Base-by-base conservation (phyloP, 1,284 basidiomycete genomes). In the Tilletia indica region DNA sequence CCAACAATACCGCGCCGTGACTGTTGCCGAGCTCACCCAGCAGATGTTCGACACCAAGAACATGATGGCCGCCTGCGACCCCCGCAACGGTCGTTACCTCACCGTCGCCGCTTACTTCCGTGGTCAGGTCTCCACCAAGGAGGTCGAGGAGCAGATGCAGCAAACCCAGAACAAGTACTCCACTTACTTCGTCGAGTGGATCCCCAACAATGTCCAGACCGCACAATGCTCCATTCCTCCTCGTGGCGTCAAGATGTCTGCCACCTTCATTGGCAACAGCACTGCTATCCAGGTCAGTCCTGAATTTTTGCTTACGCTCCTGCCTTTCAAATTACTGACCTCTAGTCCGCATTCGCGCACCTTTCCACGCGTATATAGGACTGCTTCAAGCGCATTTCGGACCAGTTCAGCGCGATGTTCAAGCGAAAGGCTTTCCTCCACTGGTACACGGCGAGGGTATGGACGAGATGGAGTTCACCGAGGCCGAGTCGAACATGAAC, bases 11-110 rank as follows among this genome's bases (percentile, higher is more conserved):
- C 92, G 94, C 77, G 94, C 94, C 47, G 93, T 97, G 82, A 92
- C 93, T 71, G 94, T 97, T 58, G 93, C 95, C 42, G 95, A 97
- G 87, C 89, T 98, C 77, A 97, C 95, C 11, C 92, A 93, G 85
- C 95, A 97, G 85, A 97, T 98, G 94, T 98, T 97, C 86, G 95
- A 97, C 83, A 92, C 90, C 70, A 89, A 88, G 81, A 93, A 97
- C 90, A 79, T 79, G 78, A 83, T 85, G 84, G 93, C 93, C 81
- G 95, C 95, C 42, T 93, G 92, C 38, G 95, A 97, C 87, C 93
- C 93, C 70, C 89, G 94, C 84, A 92, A 97, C 83, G 96, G 97
- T 80, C 72, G 93, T 78, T 95, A 93, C 85, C 86, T 85, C 68
- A 85, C 93, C 87, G 93, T 97, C 76, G 94, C 94, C 42, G 94